Evolutionary conservation across 2,329 filamentous ascomycete genomes (phyloP).

Genomic region (Calonectria leucothoes): DNA sequence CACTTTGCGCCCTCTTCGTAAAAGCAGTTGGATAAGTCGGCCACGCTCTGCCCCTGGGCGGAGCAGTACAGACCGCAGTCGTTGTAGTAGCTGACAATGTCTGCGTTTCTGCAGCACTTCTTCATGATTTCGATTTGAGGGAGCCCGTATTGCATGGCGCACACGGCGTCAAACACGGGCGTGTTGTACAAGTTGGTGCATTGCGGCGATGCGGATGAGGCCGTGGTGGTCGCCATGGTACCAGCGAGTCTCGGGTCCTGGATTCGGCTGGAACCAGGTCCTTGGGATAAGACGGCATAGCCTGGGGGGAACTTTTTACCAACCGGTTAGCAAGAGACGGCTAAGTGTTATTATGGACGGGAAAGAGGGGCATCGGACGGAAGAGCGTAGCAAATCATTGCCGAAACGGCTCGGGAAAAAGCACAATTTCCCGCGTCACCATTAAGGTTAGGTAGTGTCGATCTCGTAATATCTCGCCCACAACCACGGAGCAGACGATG

Average conservation of each 20-base stretch:
- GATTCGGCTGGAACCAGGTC: background rate
- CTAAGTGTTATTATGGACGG: background rate
- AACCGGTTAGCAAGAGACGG: background rate
- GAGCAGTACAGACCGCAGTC: conserved; percentile 62
- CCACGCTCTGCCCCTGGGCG: conserved; percentile 38
- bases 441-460: background rate
- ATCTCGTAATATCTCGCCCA: background rate
- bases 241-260: background rate
- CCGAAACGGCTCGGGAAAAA: background rate
- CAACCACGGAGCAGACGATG: background rate
- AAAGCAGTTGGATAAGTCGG: conserved; percentile 50
- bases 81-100: conserved; percentile 56
- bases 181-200: conserved; percentile 50
- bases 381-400: background rate
- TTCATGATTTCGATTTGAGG: conserved; percentile 56
- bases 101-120: conserved; percentile 57
- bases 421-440: background rate
- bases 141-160: conserved; percentile 52
- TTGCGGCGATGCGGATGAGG: background rate
- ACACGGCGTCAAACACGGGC: conserved; percentile 55
- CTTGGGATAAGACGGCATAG: background rate
- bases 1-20: conserved; percentile 49
- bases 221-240: background rate
- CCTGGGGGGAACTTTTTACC: background rate
- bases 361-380: background rate